A percentile compares a stretch with the other conserved stretches of the same genome.
These are phyloP conservation scores for Trichocladium antarcticum DNA, from an alignment of 495 filamentous ascomycete species.

Conservation along the genomic window DNA sequence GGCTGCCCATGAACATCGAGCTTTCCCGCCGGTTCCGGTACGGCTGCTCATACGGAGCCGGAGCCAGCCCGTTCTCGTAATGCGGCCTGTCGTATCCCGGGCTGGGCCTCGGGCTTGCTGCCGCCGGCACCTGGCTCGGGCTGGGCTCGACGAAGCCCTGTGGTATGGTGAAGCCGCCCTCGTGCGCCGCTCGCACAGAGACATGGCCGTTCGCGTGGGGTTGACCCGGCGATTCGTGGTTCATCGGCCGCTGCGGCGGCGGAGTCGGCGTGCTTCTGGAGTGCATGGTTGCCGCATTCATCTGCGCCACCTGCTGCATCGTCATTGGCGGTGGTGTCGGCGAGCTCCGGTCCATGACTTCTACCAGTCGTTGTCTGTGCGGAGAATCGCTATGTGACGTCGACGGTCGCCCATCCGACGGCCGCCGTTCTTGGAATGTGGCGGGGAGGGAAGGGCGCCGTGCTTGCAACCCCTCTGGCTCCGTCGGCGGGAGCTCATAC, in stretches of 20 bases:
- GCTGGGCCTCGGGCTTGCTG: constrained; percentile 4
- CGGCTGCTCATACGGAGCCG: constrained; percentile 33
- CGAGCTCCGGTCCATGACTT: constrained; percentile 30
- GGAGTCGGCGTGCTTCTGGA: constrained; percentile 33
- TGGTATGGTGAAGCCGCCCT: constrained; percentile 22
- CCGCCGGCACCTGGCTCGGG: no score
- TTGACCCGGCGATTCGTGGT: constrained; percentile 27
- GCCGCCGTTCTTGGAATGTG: constrained; percentile 24
- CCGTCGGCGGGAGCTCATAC: constrained; percentile 35
- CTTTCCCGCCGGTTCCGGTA: constrained; percentile 37
- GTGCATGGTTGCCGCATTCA: constrained; percentile 26
- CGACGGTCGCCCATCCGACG: constrained; percentile 29
- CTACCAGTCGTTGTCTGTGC: constrained; percentile 35
- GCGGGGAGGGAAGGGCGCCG: constrained; percentile 19
- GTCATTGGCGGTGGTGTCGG: constrained; percentile 34
- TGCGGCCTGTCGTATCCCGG: constrained; percentile 34
- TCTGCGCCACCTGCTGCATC: constrained; percentile 28
- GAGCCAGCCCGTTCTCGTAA: constrained; percentile 31
- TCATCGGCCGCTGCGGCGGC: constrained; percentile 30
- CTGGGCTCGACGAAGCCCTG: not conserved
- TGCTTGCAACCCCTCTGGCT: constrained; percentile 16
- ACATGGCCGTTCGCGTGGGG: constrained; percentile 17
- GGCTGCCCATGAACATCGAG: constrained; percentile 36
- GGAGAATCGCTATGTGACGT: constrained; percentile 35
- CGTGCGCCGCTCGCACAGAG: constrained; percentile 34